phyloP scores from a whole-genome alignment of 192 early-diverging fungal species.

The Backusella sp. region DNA sequence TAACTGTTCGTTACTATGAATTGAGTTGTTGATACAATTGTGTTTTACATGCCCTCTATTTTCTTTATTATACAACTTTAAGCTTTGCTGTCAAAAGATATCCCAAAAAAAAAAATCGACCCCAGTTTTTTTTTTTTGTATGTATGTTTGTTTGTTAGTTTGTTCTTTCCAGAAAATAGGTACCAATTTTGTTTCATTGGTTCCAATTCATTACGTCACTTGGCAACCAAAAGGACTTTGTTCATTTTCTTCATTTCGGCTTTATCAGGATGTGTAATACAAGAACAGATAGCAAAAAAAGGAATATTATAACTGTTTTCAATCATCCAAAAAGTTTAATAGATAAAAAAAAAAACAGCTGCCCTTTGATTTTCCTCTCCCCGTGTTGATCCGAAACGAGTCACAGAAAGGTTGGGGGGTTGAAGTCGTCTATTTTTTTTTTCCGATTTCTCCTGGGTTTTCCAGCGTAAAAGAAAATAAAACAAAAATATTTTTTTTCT shows the following conservation, averaged over 20 bases:
- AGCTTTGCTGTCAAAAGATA: background rate
- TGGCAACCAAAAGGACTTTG: background rate
- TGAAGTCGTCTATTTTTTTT: background rate
- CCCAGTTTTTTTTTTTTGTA: background rate
- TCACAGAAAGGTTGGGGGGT: background rate
- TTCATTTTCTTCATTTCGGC: too few relatives aligned
- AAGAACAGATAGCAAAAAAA: background rate
- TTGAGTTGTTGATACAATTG: background rate
- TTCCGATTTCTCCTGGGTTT: conserved; percentile 20
- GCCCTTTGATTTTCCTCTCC: background rate
- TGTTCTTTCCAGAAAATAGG: background rate
- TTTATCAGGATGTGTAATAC: background rate
- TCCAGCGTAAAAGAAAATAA: conserved; percentile 14
- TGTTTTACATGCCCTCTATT: too few relatives aligned
- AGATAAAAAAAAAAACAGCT: background rate
- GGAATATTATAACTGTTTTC: conserved; percentile 9
- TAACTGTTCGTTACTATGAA: background rate
- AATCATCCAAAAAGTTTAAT: background rate
- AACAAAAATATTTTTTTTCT: background rate
- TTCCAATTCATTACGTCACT: background rate
- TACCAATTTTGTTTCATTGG: background rate
- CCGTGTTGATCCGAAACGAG: conserved; percentile 8
- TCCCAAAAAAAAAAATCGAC: background rate
- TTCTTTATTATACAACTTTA: background rate
- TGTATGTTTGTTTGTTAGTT: background rate